Evolutionary conservation across 805 yeast species (phyloP).

Genomic region (Ogataea degrootiae): DNA sequence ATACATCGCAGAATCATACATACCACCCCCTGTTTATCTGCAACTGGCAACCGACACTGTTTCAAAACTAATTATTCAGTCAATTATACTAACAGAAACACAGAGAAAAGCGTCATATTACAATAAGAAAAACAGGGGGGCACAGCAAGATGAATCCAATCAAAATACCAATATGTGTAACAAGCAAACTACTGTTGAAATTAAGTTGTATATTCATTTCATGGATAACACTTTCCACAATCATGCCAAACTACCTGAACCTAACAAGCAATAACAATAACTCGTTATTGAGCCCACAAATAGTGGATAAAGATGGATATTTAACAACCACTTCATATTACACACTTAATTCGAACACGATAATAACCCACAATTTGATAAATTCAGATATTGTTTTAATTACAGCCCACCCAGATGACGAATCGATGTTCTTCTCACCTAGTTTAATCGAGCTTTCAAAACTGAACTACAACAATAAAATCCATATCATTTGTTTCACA

Average conservation of each 20-base stretch:
- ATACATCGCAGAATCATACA: too few relatives aligned
- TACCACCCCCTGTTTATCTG: too few relatives aligned
- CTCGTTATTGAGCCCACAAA: too few relatives aligned
- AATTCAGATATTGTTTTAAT: constrained; percentile 32
- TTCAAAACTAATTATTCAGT: too few relatives aligned
- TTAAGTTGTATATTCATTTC: constrained; percentile 1
- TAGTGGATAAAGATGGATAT: constrained; percentile 17
- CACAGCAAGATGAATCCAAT: neutral
- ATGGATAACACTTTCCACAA: constrained; percentile 12
- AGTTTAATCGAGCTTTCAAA: constrained; percentile 50
- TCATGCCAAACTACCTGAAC: constrained; percentile 3
- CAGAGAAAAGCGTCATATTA: too few relatives aligned
- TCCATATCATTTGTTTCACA: constrained; percentile 67
- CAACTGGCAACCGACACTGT: too few relatives aligned
- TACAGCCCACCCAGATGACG: constrained; percentile 98
- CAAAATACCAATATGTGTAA: neutral
- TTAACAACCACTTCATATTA: constrained; percentile 14
- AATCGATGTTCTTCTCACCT: constrained; percentile 95
- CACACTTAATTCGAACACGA: constrained; percentile 17
- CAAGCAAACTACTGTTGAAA: constrained; percentile 3
- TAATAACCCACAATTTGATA: constrained; percentile 12
- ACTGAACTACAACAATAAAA: constrained; percentile 41
- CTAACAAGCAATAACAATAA: neutral
- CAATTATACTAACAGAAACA: too few relatives aligned
- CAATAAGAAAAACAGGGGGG: too few relatives aligned